Evolutionary conservation across 1,139 yeast genomes (phyloP).

Genomic region (Maudiozyma humilis): DNA sequence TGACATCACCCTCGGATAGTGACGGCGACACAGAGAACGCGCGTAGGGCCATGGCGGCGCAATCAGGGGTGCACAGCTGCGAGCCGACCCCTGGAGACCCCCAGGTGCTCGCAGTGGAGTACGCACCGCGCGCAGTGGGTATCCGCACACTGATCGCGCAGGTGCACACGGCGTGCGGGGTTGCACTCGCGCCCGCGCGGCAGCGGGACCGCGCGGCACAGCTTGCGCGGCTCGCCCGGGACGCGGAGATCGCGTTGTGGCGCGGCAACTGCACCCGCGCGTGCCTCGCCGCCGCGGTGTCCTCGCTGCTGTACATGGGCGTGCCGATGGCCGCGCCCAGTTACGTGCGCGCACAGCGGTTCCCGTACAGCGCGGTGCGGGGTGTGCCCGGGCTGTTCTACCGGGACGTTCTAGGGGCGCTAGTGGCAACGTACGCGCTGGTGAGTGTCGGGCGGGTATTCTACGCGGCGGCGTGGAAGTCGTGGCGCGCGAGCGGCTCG

Average conservation of each 20-base stretch:
- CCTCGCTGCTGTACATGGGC: conserved; percentile 26
- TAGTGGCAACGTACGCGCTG: conserved; percentile 60
- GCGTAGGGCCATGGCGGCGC: neutral
- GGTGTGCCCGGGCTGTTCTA: conserved; percentile 46
- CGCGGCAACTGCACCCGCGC: conserved; percentile 33
- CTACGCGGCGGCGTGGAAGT: conserved; percentile 53
- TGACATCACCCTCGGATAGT: too few species aligned
- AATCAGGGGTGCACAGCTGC: neutral
- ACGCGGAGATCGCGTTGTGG: conserved; percentile 55
- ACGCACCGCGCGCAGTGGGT: neutral
- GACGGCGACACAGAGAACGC: too few species aligned
- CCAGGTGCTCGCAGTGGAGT: too few species aligned
- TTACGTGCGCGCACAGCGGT: conserved; percentile 10
- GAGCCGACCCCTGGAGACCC: too few species aligned
- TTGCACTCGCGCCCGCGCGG: neutral
- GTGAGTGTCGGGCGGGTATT: conserved; percentile 55
- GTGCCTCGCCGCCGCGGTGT: conserved; percentile 16
- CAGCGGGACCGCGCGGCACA: neutral
- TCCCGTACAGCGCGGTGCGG: conserved; percentile 21
- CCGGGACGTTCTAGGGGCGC: conserved; percentile 54
- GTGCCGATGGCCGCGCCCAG: conserved; percentile 22
- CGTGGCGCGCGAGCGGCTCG: conserved; percentile 52
- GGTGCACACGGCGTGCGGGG: neutral
- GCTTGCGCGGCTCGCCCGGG: conserved; percentile 9
- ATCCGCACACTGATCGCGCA: neutral